Base-by-base conservation (phyloP, 345 rosid genomes). In the Eutrema heterophyllum region DNA sequence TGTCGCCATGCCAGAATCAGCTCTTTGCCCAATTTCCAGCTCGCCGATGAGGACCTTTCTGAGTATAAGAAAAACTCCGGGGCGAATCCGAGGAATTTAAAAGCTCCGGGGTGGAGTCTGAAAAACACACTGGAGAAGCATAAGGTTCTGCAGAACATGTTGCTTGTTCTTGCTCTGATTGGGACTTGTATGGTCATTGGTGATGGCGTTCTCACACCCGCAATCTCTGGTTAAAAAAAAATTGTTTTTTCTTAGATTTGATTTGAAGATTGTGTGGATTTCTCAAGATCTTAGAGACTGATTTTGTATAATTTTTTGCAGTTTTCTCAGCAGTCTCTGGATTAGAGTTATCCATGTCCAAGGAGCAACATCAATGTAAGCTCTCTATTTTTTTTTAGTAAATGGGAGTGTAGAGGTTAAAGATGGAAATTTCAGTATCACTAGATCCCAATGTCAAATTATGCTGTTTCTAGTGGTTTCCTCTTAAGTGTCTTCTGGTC, bases 141-240 rank as follows among this genome's bases (percentile, higher is more conserved):
- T 78, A 87, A 77, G 82, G 65, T 91, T 29, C 46, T 87, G 71
- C 97, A 88, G 74, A 87, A 75, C 48, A 72, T 87, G 78, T 82
- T 91, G 83, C 96, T 91, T 66, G 73, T 87, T 43, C 78, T 91
- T 82, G 86, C 95, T 77, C 66, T 91, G 82, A 85, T 91, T 72
- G 97, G 97, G 56, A 86, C 97, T 66, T 91, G 96, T 80, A 91
- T 91, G 97, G 96, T 91, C 68, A 89, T 89, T 72, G 97, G 97
- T 36, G 97, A 91, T 82, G 97, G 97, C n/a, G 91, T 91, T 59
- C 85, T 91, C 8, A 91, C 97, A 21, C 97, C 97, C 7, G 91
- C 97, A 51, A 80, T 91, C 79, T 91, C 97, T 56, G 97, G 97
- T 91, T 82, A 16, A 18, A 16, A 18, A 27, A 8, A 26, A 5